Conservation (phyloP, 164 flowering plant species). For the Malania oleifera region DNA sequence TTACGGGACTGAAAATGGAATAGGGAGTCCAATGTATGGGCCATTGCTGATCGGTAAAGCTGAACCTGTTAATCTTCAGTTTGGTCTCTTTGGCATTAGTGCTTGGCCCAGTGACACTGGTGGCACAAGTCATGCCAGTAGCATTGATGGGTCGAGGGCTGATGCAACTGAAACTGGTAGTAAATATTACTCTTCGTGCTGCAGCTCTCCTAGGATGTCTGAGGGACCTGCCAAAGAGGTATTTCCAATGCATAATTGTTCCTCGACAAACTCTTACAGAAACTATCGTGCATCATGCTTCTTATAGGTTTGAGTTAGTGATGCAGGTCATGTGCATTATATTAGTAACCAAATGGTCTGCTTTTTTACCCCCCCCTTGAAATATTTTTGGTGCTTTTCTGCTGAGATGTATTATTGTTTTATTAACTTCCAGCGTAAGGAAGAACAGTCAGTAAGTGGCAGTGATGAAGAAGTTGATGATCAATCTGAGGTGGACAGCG, state of each 20-base stretch:
- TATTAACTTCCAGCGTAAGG: slow-evolving; percentile 58
- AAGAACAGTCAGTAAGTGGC: slow-evolving; percentile 70
- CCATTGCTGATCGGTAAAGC: slow-evolving; percentile 65
- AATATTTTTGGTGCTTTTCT: background rate
- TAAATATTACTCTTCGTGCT: slow-evolving; percentile 70
- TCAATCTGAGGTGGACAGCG: slow-evolving; percentile 55
- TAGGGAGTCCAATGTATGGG: slow-evolving; percentile 60
- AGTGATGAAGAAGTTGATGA: slow-evolving; percentile 95
- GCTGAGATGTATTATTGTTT: background rate
- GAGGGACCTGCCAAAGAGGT: slow-evolving; percentile 85
- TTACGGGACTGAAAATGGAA: slow-evolving; percentile 37
- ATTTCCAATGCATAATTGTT: slow-evolving; percentile 2
- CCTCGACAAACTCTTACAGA: background rate
- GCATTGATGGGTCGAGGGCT: slow-evolving; percentile 62
- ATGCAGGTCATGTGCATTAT: no score
- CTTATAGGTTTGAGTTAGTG: no score
- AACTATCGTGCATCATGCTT: no score
- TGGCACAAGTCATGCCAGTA: slow-evolving; percentile 77
- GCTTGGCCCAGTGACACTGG: slow-evolving; percentile 77
- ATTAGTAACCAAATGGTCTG: background rate
- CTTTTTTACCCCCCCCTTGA: background rate
- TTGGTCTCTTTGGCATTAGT: slow-evolving; percentile 80
- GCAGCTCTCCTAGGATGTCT: slow-evolving; percentile 83
- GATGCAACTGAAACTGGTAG: slow-evolving; percentile 77
- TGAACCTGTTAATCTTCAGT: slow-evolving; percentile 80